Conservation (phyloP, 2,329 filamentous ascomycete genomes). For the Penicillium psychrosexuale region DNA sequence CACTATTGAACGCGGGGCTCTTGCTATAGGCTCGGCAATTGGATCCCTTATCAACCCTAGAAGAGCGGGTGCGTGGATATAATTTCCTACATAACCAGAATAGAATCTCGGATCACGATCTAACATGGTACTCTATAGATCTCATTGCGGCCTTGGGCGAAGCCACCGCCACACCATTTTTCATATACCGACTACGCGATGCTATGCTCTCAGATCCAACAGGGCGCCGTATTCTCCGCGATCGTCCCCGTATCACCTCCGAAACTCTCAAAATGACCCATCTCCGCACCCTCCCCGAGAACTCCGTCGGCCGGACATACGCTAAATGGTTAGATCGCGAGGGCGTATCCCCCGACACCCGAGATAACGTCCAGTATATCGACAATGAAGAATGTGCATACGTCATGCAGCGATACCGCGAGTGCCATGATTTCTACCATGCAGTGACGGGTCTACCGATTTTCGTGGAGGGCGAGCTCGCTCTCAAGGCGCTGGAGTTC, state of each 20-base stretch:
- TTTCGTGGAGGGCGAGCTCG: conserved; percentile 91
- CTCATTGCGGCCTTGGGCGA: conserved; percentile 93
- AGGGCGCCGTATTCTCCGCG: conserved; percentile 84
- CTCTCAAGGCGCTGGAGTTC: conserved; percentile 97
- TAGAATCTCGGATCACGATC: neutral
- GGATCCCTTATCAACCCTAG: conserved; percentile 68
- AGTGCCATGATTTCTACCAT: conserved; percentile 98
- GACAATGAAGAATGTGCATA: conserved; percentile 95
- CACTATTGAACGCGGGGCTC: conserved; percentile 66
- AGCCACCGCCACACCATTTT: conserved; percentile 89
- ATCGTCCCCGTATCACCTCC: conserved; percentile 84
- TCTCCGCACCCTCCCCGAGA: conserved; percentile 68
- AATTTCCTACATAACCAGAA: neutral
- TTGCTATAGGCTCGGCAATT: conserved; percentile 62
- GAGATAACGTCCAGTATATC: conserved; percentile 78
- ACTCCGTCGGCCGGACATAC: conserved; percentile 78
- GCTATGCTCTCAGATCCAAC: conserved; percentile 84
- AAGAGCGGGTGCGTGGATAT: conserved; percentile 60
- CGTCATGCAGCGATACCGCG: conserved; percentile 96
- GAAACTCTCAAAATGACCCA: conserved; percentile 62
- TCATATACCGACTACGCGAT: conserved; percentile 85
- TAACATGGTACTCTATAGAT: conserved; percentile 53
- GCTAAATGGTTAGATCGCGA: conserved; percentile 90
- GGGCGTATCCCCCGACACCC: conserved; percentile 87
- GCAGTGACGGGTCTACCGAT: conserved; percentile 87